Evolutionary conservation across 768 basidiomycete species (phyloP), one percentile per base, ranked within the genome.

Genomic region (Rhodocollybia butyracea): DNA sequence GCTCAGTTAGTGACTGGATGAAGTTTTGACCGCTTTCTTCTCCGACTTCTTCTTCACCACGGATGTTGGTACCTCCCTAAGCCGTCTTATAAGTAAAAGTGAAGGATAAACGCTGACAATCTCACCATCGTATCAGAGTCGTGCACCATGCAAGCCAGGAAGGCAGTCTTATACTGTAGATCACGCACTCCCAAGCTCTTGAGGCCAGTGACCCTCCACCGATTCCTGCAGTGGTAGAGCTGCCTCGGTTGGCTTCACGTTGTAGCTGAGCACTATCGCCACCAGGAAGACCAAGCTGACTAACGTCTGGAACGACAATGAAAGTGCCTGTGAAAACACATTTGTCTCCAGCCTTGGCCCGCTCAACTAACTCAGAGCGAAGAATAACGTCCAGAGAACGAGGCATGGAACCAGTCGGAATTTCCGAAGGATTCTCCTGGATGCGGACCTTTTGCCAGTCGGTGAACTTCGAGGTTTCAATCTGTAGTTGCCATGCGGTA

Each of bases 381-480:
- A 98, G 83, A 60, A 98, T 92, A 40, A 98, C 96, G 67, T 98
- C 96, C 55, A 98, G 75, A 26, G 94, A 96, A 30, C 96, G 87
- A 27, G 97, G 97, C 97, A 98, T 99, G 3, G 89, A 92, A 1
- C 97, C 97, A 0, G 96, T 98, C 1, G 97, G 97, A 55, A 99
- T 98, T 72, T 98, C 97, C 26, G 95, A 97, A 10, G 96, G 88
- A 64, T 98, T 98, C 75, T 99, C 97, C 66, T 99, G 97, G 42
- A 99, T 98, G 41, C 97, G 86, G 46, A 98, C 94, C 70, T 98
- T 98, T 70, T 99, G 97, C 97, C 97, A 98, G 68, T 99, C 97
- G 0, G 93, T 91, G 68, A 99, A 99, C 68, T 93, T 95, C 27
- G 92, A 95, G 51, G 88, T 86, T 68, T 98, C 96, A 56, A 98